Base-by-base conservation (phyloP, 1,284 basidiomycete genomes). In the Cryptococcus jaspeensis region DNA sequence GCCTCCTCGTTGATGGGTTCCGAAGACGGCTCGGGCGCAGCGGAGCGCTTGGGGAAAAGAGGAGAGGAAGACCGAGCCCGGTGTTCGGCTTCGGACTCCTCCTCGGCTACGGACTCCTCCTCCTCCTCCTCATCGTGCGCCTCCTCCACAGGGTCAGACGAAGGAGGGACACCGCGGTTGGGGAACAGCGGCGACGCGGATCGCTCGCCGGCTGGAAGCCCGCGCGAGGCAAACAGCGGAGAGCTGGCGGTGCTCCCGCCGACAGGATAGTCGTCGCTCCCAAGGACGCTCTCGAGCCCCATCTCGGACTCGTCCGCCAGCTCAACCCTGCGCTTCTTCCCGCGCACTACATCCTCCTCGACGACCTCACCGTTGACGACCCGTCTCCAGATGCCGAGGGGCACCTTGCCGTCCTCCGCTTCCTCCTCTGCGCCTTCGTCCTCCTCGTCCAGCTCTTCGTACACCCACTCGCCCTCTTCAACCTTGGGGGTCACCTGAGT, bases 351-450 rank as follows among this genome's bases (percentile, higher is more conserved):
- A 37, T 66, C 52, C 36, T 62, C 59, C 16, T 67, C 59, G 3
- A 55, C 53, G 12, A 64, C 52, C 25, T 60, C 50, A 2, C 61
- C 63, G 37, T 56, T 39, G 8, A 55, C 56, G 5, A 55, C 11
- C 20, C 39, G 53, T 38, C 48, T 43, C 55, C 63, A 55, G 13
- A 59, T 43, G 13, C 59, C 61, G 1, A 62, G n/a, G 7, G 42
- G 36, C 48, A 50, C 37, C 53, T 51, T 54, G 32, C 37, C 41
- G n/a, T 48, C 46, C 28, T 56, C 59, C 1, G 36, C 45, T 1
- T 53, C 63, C 13, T 65, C 59, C 22, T 69, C 60, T 37, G 63
- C 66, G 32, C 61, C 66, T 18, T 64, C 68, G 47, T 71, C 61
- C 32, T 61, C 67, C 12, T 58, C 58, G 25, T 60, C 43, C 6